Conservation (phyloP, 495 filamentous ascomycete genomes). For the Trichoderma parareesei region DNA sequence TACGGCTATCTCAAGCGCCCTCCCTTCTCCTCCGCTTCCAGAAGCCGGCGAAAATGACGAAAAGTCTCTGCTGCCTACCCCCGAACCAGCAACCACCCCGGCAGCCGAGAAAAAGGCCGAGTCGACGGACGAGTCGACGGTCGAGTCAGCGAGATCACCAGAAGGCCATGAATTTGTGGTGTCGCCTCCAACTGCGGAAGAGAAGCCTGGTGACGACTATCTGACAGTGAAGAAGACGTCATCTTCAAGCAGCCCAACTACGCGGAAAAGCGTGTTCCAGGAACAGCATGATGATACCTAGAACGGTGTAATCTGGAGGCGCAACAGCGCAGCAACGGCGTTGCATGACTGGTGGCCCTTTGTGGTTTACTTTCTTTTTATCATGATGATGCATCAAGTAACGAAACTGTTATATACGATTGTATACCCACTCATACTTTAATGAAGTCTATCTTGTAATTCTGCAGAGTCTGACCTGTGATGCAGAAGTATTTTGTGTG, state of each 20-base stretch:
- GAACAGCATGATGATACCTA: conserved; percentile 25
- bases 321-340: neutral
- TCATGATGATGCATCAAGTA: neutral
- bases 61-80: conserved; percentile 13
- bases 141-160: neutral
- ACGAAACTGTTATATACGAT: neutral
- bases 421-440: neutral
- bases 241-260: conserved; percentile 16
- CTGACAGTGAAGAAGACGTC: conserved; percentile 15
- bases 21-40: conserved; percentile 20
- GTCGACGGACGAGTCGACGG: neutral
- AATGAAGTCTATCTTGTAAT: neutral
- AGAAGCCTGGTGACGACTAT: conserved; percentile 20
- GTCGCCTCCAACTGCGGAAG: conserved; percentile 21
- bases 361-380: neutral
- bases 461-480: neutral
- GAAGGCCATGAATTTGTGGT: conserved; percentile 14
- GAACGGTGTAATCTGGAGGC: neutral
- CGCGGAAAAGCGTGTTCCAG: conserved; percentile 28
- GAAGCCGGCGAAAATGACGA: conserved; percentile 6
- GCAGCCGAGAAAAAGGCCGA: neutral
- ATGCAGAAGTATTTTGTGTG: neutral
- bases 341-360: neutral
- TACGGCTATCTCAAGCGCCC: conserved; percentile 7
- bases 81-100: neutral